Evolutionary conservation across 75 land plant genomes (phyloP).

Genomic region (Selaginella moellendorffii): DNA sequence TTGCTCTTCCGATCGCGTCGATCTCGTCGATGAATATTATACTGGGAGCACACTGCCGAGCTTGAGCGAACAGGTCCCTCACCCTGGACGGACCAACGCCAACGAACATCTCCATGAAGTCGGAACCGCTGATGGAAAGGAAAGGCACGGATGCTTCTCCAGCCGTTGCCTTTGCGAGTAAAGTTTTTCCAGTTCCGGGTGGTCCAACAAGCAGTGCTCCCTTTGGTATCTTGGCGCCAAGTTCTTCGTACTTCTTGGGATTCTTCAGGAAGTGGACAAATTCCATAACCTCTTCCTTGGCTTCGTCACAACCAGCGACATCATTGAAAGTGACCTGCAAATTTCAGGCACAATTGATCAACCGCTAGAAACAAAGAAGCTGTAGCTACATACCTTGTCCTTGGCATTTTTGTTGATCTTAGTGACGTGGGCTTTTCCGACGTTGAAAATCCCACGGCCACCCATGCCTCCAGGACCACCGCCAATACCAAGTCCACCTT

Average conservation of each 20-base stretch:
- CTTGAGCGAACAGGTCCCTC: constrained; percentile 41
- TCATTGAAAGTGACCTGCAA: constrained; percentile 75
- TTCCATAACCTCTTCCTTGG: constrained; percentile 45
- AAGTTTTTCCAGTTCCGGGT: constrained; percentile 56
- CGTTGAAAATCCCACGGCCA: constrained; percentile 35
- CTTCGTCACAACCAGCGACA: constrained; percentile 82
- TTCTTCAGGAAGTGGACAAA: constrained; percentile 45
- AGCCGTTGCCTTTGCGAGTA: constrained; percentile 53
- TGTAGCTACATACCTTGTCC: constrained; percentile 27
- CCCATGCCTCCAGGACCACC: constrained; percentile 36
- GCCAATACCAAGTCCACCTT: constrained; percentile 23
- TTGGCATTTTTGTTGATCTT: constrained; percentile 47
- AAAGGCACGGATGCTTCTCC: constrained; percentile 58
- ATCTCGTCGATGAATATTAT: constrained; percentile 59
- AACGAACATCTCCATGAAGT: constrained; percentile 65
- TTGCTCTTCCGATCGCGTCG: constrained; percentile 38
- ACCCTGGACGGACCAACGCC: constrained; percentile 61
- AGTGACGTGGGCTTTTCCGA: constrained; percentile 42
- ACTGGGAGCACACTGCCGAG: constrained; percentile 35
- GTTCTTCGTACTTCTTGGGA: constrained; percentile 38
- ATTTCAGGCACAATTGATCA: not conserved
- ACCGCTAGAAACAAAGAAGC: not conserved
- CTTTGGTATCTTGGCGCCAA: constrained; percentile 48
- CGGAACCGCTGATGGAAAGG: constrained; percentile 44
- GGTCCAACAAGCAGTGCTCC: constrained; percentile 48